A percentile compares a stretch with the other conserved stretches of the same genome.
phyloP scores from a whole-genome alignment of 306 rosid genomes.

The Leucaena leucocephala region DNA sequence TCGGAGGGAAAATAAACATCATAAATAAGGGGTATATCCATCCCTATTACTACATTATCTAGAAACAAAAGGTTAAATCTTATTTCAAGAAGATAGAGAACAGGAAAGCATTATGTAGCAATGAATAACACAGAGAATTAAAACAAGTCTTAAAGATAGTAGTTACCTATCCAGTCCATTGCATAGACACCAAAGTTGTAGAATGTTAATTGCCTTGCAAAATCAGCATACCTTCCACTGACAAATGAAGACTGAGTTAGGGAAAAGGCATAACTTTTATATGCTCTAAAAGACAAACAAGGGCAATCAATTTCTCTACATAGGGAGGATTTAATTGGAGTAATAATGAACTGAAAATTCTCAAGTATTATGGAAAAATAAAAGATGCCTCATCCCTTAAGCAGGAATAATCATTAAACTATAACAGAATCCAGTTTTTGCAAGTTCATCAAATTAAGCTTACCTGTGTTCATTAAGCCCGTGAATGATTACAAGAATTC shows the following conservation, averaged over 20 bases:
- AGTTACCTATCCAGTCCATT: constrained; percentile 97
- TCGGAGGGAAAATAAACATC: not conserved
- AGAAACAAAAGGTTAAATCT: not conserved
- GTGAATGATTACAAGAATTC: constrained; percentile 81
- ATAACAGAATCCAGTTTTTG: not conserved
- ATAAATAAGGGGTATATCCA: not conserved
- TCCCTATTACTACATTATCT: constrained; percentile 2
- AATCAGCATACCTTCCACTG: constrained; percentile 95
- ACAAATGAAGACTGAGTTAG: constrained; percentile 41
- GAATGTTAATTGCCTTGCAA: constrained; percentile 76
- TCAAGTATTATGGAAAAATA: not conserved
- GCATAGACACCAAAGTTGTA: constrained; percentile 93
- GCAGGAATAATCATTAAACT: not conserved
- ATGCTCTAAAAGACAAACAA: not conserved
- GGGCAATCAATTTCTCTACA: not conserved
- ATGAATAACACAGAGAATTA: constrained; percentile 7
- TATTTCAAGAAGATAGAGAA: constrained; percentile 3
- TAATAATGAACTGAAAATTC: not conserved
- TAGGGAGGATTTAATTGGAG: not conserved
- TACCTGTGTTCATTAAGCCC: constrained; percentile 99
- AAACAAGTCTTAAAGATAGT: not conserved
- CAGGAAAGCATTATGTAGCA: not conserved
- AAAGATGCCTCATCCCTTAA: not conserved
- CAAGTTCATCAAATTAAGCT: constrained; percentile 17
- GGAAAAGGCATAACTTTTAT: not conserved